Percentiles rank a stretch among this genome's conserved stretches.
Conservation (phyloP, 257 asterid genomes). For the Salvia hispanica region DNA sequence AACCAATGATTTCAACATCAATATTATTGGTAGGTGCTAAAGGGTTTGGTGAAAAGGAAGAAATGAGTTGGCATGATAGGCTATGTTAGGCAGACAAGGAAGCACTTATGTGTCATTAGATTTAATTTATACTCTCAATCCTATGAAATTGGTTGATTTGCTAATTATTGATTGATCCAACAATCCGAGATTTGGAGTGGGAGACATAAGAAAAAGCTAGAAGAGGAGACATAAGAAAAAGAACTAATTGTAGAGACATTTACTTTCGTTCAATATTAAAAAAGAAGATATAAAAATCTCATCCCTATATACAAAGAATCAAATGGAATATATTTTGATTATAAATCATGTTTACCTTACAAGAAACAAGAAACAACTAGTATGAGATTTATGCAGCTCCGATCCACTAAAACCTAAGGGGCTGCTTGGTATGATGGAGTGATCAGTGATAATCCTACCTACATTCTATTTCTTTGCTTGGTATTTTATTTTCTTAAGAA, state of each 20-base stretch:
- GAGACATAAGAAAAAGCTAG: constrained; percentile 35
- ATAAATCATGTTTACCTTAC: background rate
- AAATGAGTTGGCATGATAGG: constrained; percentile 42
- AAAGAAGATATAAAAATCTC: background rate
- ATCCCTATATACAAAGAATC: constrained; percentile 15
- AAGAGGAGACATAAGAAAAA: constrained; percentile 35
- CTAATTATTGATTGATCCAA: constrained; percentile 16
- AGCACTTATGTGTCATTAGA: constrained; percentile 38
- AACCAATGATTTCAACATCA: background rate
- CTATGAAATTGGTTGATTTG: constrained; percentile 39
- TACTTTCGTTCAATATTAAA: constrained; percentile 8
- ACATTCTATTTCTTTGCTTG: too few relatives aligned
- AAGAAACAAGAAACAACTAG: constrained; percentile 19
- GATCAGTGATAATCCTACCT: too few relatives aligned
- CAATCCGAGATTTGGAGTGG: constrained; percentile 31
- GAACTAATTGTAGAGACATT: constrained; percentile 32
- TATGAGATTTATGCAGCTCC: constrained; percentile 21
- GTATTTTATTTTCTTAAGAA: too few relatives aligned
- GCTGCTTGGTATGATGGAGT: too few relatives aligned
- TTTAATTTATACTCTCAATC: constrained; percentile 32
- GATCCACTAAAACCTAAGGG: background rate
- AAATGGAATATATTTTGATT: background rate
- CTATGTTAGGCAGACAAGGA: constrained; percentile 46
- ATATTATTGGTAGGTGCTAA: constrained; percentile 15
- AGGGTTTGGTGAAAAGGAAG: constrained; percentile 34